Conservation (phyloP, 1,284 basidiomycete species). For the Pisolithus thermaeus region DNA sequence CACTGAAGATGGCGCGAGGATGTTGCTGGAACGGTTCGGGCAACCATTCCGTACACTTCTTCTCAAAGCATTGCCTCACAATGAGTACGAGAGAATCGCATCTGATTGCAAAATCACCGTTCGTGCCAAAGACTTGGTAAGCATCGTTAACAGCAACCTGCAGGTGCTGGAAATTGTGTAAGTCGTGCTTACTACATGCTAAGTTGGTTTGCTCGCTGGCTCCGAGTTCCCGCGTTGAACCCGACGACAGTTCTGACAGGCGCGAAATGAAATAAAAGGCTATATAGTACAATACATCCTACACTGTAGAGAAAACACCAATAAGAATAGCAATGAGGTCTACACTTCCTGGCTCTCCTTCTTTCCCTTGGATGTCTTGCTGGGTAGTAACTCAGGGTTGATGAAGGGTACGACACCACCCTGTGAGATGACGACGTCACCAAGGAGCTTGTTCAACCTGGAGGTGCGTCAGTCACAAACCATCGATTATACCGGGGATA, state of each 20-base stretch:
- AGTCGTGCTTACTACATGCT: no score
- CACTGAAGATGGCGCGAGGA: no score
- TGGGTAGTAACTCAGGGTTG: slow-evolving; percentile 31
- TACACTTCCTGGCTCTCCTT: slow-evolving; percentile 30
- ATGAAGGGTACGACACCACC: slow-evolving; percentile 77
- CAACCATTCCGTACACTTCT: no score
- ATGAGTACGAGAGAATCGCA: no score
- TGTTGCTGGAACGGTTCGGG: no score
- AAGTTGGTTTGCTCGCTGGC: background rate
- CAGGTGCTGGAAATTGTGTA: no score
- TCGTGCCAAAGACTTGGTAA: no score
- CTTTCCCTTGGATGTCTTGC: slow-evolving; percentile 24
- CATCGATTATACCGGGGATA: slow-evolving; percentile 3
- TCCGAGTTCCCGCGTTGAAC: background rate
- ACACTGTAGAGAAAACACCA: slow-evolving; percentile 20
- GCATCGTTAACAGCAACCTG: no score
- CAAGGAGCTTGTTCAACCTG: slow-evolving; percentile 66
- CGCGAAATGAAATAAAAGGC: slow-evolving; percentile 15
- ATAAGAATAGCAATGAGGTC: slow-evolving; percentile 9
- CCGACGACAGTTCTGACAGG: background rate
- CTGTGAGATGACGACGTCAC: slow-evolving; percentile 80
- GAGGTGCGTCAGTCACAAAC: background rate
- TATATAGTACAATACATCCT: slow-evolving; percentile 29
- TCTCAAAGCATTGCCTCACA: no score
- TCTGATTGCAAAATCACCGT: no score